phyloP scores from a whole-genome alignment of 1,284 basidiomycete species.

The Lentinula novae-zelandiae region DNA sequence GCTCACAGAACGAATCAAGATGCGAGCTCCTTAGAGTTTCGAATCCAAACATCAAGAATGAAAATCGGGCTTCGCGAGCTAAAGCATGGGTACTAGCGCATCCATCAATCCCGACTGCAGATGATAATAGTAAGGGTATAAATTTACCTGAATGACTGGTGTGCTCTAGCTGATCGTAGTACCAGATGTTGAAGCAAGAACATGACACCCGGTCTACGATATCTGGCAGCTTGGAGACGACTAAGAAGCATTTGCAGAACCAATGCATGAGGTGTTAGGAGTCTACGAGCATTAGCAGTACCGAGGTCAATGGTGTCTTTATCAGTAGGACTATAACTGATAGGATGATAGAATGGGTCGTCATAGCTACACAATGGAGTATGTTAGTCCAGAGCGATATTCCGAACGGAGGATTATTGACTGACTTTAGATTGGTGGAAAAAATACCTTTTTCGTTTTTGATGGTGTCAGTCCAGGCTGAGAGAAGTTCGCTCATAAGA shows the following conservation, averaged over 20 bases:
- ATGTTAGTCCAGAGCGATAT: slow-evolving; percentile 9
- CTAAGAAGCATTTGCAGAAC: slow-evolving; percentile 91
- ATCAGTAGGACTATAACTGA: slow-evolving; percentile 90
- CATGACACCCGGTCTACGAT: slow-evolving; percentile 83
- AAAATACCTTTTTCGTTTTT: slow-evolving; percentile 80
- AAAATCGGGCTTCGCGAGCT: slow-evolving; percentile 86
- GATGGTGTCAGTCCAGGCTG: slow-evolving; percentile 86
- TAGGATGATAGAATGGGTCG: slow-evolving; percentile 85
- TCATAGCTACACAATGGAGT: slow-evolving; percentile 51
- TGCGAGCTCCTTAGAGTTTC: slow-evolving; percentile 87
- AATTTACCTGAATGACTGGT: slow-evolving; percentile 69
- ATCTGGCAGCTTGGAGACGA: slow-evolving; percentile 90
- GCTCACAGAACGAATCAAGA: slow-evolving; percentile 84
- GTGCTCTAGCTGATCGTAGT: slow-evolving; percentile 70
- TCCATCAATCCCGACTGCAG: slow-evolving; percentile 1
- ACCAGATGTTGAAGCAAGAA: slow-evolving; percentile 82
- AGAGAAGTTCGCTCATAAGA: slow-evolving; percentile 83
- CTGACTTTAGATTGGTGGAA: slow-evolving; percentile 76
- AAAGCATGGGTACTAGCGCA: slow-evolving; percentile 81
- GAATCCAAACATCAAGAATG: slow-evolving; percentile 90
- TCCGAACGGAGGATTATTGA: slow-evolving; percentile 6
- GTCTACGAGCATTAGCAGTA: slow-evolving; percentile 64
- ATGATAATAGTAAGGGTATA: background rate
- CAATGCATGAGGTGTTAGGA: slow-evolving; percentile 81
- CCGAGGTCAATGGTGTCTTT: slow-evolving; percentile 80